These are phyloP conservation scores for Myriosclerotinia scirpicola DNA, from an alignment of 2,329 filamentous ascomycete genomes.

Conservation along the genomic window DNA sequence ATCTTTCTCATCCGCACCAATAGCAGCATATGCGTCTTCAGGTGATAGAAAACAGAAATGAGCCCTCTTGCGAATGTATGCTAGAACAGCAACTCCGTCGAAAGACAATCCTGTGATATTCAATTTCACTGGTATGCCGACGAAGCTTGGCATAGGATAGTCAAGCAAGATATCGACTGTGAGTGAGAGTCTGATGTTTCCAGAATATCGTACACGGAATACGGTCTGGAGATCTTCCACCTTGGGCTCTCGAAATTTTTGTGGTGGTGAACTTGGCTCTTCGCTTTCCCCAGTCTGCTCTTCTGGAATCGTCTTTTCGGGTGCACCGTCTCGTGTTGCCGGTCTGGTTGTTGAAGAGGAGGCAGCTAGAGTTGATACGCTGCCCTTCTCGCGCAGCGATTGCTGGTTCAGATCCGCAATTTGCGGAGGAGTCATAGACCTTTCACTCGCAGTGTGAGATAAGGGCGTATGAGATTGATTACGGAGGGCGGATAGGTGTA, in stretches of 20 bases:
- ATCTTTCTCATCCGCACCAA: slow-evolving; percentile 44
- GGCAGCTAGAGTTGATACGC: slow-evolving; percentile 61
- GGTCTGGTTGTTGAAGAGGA: slow-evolving; percentile 56
- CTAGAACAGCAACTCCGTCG: slow-evolving; percentile 89
- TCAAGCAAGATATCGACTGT: slow-evolving; percentile 95
- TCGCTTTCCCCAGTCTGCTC: slow-evolving; percentile 39
- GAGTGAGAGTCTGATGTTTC: slow-evolving; percentile 81
- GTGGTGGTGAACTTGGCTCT: slow-evolving; percentile 44
- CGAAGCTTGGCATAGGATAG: slow-evolving; percentile 98
- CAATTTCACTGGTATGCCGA: slow-evolving; percentile 89
- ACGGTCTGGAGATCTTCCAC: slow-evolving; percentile 91
- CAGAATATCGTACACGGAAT: slow-evolving; percentile 84
- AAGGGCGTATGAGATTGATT: slow-evolving; percentile 29
- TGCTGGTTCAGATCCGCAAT: slow-evolving; percentile 44
- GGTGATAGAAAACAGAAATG: slow-evolving; percentile 94
- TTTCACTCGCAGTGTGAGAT: slow-evolving; percentile 36
- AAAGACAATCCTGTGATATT: slow-evolving; percentile 95
- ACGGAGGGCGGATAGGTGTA: slow-evolving; percentile 27
- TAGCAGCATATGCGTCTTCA: slow-evolving; percentile 79
- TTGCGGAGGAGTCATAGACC: slow-evolving; percentile 38
- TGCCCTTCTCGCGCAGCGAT: slow-evolving; percentile 57
- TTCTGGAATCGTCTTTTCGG: slow-evolving; percentile 35
- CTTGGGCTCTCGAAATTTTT: slow-evolving; percentile 67
- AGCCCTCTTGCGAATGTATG: slow-evolving; percentile 82
- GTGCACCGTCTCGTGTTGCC: slow-evolving; percentile 54